These are phyloP conservation scores for Soucietia sequanensis DNA, from an alignment of 805 yeast genomes.

Conservation along the genomic window DNA sequence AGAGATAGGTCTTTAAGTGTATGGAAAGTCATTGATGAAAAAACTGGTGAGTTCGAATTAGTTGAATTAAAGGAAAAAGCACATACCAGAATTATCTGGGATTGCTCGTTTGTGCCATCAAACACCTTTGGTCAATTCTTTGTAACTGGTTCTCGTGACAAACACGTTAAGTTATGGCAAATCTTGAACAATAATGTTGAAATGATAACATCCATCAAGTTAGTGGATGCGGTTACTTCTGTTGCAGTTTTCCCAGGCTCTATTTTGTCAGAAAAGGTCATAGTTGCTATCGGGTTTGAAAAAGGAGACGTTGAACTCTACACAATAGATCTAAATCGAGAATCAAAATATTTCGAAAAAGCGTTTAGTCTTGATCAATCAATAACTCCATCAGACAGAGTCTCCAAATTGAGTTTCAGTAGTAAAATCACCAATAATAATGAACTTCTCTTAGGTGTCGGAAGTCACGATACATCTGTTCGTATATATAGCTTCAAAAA, in stretches of 20 bases:
- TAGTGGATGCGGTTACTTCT: constrained; percentile 64
- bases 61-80: constrained; percentile 62
- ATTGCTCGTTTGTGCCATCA: constrained; percentile 77
- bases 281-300: constrained; percentile 69
- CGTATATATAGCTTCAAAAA: constrained; percentile 39
- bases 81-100: constrained; percentile 93
- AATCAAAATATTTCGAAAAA: constrained; percentile 21
- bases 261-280: constrained; percentile 25
- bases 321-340: constrained; percentile 25
- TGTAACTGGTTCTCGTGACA: constrained; percentile 86
- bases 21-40: constrained; percentile 52
- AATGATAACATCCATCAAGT: constrained; percentile 41
- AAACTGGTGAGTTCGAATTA: constrained; percentile 32
- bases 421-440: constrained; percentile 11
- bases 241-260: constrained; percentile 45
- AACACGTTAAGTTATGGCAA: constrained; percentile 71
- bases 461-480: constrained; percentile 65
- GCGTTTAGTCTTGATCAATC: constrained; percentile 31
- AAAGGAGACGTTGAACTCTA: constrained; percentile 57
- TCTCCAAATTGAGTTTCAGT: constrained; percentile 63
- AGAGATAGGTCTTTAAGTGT: constrained; percentile 85
- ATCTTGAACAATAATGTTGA: constrained; percentile 35
- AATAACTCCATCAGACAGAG: constrained; percentile 59
- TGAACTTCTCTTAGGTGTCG: constrained; percentile 50
- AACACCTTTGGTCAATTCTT: constrained; percentile 40